A percentile compares a stretch with the other conserved stretches of the same genome.
These are phyloP conservation scores for Cenchrus purpureus DNA, from an alignment of 176 grass and related monocot species.

Conservation along the genomic window DNA sequence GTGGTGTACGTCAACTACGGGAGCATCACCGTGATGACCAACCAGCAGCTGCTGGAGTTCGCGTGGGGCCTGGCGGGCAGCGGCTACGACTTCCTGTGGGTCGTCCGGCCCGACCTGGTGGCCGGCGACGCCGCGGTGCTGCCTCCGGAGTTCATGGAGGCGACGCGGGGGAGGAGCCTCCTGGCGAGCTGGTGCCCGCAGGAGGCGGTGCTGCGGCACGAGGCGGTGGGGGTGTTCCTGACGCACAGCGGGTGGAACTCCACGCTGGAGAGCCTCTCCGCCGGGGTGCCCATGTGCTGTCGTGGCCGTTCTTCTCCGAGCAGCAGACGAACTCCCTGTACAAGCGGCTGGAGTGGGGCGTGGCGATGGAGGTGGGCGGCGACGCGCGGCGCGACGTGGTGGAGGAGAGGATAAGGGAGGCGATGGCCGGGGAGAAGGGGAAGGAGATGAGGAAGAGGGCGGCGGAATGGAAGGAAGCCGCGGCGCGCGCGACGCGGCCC, in stretches of 20 bases:
- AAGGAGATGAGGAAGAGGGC: slow-evolving; percentile 45
- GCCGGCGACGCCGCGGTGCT: slow-evolving; percentile 34
- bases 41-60: slow-evolving; percentile 55
- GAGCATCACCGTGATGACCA: slow-evolving; percentile 29
- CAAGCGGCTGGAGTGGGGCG: slow-evolving; percentile 48
- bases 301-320: slow-evolving; percentile 55
- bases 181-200: slow-evolving; percentile 44
- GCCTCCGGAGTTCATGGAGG: slow-evolving; percentile 41
- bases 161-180: slow-evolving; percentile 35
- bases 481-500: neutral
- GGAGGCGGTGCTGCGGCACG: slow-evolving; percentile 40
- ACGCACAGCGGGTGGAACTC: slow-evolving; percentile 83
- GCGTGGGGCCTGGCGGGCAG: slow-evolving; percentile 75
- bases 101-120: slow-evolving; percentile 61
- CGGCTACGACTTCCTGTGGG: slow-evolving; percentile 65
- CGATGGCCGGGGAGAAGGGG: slow-evolving; percentile 48
- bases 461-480: slow-evolving; percentile 40
- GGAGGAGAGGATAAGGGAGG: slow-evolving; percentile 42
- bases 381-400: slow-evolving; percentile 37
- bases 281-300: slow-evolving; percentile 57
- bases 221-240: slow-evolving; percentile 49
- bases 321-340: slow-evolving; percentile 53
- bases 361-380: slow-evolving; percentile 48
- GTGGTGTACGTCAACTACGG: slow-evolving; percentile 58
- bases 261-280: slow-evolving; percentile 50